Base-by-base conservation (phyloP, 2,329 filamentous ascomycete species). In the Tolypocladium endophyticum region DNA sequence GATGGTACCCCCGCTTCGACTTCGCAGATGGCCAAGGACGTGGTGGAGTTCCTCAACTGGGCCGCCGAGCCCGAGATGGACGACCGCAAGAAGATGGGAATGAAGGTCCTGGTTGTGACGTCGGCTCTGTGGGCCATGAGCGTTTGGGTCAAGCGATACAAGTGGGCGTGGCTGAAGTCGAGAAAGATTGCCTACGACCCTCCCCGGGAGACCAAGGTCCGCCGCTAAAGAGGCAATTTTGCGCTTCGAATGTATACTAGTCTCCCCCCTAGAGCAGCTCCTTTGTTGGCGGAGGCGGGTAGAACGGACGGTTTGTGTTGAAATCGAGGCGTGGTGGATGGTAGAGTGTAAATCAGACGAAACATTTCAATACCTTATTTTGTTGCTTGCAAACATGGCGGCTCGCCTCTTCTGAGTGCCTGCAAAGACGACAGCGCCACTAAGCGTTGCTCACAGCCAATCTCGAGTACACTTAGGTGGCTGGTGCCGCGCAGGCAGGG, bases 21-120 rank as follows among this genome's bases (percentile, higher is more conserved):
- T 66, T 97, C 93, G 64, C 94, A 99, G 81, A 99, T 99, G 94
- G 94, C 94, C 77, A 99, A 99, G 87, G 94, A 99, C 70, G 94
- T 99, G 62, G 87, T 89, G 62, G 94, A 99, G 80, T 99, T 99
- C 82, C 84, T 99, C 73, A 97, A 99, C 87, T 99, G 94, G 94
- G 84, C 94, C 59, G 92, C 94, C 61, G 94, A 99, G 82, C 94
- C 94, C 56, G 94, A 99, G 83, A 96, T 97, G 92, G 94, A 99
- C 73, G 88, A 97, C 74, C 89, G 94, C 74, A 99, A 99, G 89
- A 94, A 92, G 82, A 99, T 97, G 94, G 94, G 94, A 71, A 87
- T 96, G 85, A 97, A 99, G 87, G 90, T 96, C 59, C 76, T 99
- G 69, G 86, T 89, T 66, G 85, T 96, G 67, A 86, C 87, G 59